Percentiles rank a stretch among this genome's conserved stretches.
Conservation (phyloP, 441 rosid genomes). For the Lepidium campestre region DNA sequence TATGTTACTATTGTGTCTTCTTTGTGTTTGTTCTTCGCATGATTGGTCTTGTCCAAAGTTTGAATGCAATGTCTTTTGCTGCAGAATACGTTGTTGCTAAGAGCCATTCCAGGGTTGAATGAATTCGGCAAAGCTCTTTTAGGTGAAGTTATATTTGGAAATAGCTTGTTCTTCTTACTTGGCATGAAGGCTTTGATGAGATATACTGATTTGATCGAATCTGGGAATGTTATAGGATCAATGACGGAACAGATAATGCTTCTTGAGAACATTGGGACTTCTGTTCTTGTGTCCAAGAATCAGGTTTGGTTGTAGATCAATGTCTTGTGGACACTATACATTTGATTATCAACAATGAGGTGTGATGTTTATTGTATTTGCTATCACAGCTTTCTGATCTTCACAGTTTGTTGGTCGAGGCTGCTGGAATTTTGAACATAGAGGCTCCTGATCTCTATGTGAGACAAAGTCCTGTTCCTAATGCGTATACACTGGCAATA, state of each 20-base stretch:
- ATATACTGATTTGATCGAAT: background rate
- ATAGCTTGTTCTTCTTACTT: background rate
- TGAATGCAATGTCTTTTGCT: background rate
- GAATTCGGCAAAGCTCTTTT: constrained; percentile 71
- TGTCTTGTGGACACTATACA: background rate
- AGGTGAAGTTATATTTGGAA: constrained; percentile 33
- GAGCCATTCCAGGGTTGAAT: constrained; percentile 84
- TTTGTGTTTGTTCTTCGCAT: background rate
- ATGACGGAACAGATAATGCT: constrained; percentile 91
- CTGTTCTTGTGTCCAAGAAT: constrained; percentile 78
- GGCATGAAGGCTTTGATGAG: background rate
- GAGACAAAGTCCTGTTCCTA: constrained; percentile 89
- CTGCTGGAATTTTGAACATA: constrained; percentile 66
- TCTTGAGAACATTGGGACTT: constrained; percentile 94
- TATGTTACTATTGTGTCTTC: background rate
- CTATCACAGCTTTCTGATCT: constrained; percentile 75
- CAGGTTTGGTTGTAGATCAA: constrained; percentile 41
- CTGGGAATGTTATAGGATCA: constrained; percentile 43
- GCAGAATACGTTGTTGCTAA: constrained; percentile 82
- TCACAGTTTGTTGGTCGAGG: constrained; percentile 77
- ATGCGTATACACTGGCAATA: constrained; percentile 86
- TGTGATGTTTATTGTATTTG: background rate
- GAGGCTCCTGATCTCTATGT: constrained; percentile 90
- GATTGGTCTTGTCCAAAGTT: background rate
- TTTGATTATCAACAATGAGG: background rate